Evolutionary conservation across 2,329 filamentous ascomycete species (phyloP).

Genomic region (Colletotrichum sp.): DNA sequence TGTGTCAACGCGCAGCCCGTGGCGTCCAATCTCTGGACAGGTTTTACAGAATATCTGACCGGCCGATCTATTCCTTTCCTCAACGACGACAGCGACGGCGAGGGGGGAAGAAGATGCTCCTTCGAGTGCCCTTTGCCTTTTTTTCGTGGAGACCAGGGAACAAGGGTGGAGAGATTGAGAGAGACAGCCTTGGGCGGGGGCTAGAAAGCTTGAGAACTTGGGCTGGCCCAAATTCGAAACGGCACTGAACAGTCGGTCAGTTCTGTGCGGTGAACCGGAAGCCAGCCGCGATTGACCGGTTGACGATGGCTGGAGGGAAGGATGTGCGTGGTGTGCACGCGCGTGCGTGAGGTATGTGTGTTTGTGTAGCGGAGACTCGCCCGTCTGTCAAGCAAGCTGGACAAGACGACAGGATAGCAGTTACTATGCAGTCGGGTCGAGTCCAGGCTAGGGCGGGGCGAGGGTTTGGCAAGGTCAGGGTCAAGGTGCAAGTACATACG

Average conservation of each 20-base stretch:
- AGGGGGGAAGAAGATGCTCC: not conserved
- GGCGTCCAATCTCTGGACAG: conserved; percentile 6
- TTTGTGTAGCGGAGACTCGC: not conserved
- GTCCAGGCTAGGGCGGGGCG: not conserved
- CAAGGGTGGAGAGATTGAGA: not conserved
- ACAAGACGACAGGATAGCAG: not conserved
- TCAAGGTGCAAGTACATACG: not conserved
- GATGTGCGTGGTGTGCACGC: not conserved
- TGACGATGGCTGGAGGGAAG: not conserved
- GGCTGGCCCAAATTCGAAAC: conserved; percentile 12
- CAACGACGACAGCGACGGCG: not conserved
- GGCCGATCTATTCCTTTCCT: not conserved
- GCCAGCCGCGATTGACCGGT: not conserved
- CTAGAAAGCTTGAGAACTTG: not conserved
- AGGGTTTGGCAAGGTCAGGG: not conserved
- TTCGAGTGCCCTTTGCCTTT: conserved; percentile 4
- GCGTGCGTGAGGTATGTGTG: not conserved
- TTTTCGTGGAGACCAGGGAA: not conserved
- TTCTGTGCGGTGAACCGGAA: conserved; percentile 15
- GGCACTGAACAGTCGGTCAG: not conserved
- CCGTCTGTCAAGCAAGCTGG: not conserved
- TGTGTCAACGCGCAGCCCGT: conserved; percentile 17
- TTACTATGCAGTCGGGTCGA: not conserved
- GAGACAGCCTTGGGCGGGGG: not conserved
- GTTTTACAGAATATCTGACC: not conserved